Percentiles rank a stretch among this genome's conserved stretches.
Evolutionary conservation across 169 alveolate species (phyloP).

Genomic region (Cryptosporidium baileyi): DNA sequence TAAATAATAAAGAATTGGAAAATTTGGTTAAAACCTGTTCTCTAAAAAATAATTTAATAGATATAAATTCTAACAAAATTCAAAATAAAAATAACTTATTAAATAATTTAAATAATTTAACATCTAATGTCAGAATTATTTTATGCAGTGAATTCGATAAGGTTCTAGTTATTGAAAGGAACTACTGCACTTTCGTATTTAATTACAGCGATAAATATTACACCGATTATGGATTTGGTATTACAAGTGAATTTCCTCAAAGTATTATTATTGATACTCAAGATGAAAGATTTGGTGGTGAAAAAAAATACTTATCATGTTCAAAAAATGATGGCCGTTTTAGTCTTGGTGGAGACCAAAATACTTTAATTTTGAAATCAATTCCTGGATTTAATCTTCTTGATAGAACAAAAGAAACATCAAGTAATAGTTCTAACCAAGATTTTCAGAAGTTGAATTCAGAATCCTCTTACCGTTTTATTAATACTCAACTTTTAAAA

Average conservation of each 20-base stretch:
- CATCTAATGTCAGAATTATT: slow-evolving; percentile 80
- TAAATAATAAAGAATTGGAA: background rate
- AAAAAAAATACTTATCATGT: slow-evolving; percentile 31
- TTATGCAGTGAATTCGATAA: slow-evolving; percentile 84
- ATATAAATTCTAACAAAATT: too few species aligned
- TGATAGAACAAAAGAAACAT: background rate
- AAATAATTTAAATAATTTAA: slow-evolving; percentile 77
- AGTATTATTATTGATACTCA: slow-evolving; percentile 71
- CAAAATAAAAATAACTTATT: too few species aligned
- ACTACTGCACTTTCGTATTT: slow-evolving; percentile 86
- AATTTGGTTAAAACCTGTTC: background rate
- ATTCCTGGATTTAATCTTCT: background rate
- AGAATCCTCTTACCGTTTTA: background rate
- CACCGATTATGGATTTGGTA: slow-evolving; percentile 53
- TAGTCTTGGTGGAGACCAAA: background rate
- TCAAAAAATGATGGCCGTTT: slow-evolving; percentile 21
- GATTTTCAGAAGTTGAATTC: background rate
- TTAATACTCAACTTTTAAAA: background rate
- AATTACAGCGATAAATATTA: slow-evolving; percentile 81
- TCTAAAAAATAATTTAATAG: background rate
- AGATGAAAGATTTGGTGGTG: slow-evolving; percentile 77
- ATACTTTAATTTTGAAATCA: background rate
- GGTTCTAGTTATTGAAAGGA: slow-evolving; percentile 88
- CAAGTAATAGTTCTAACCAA: background rate
- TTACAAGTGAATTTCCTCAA: slow-evolving; percentile 3